Evolutionary conservation across 2,329 filamentous ascomycete species (phyloP).

Genomic region (Fusarium bactridioides): DNA sequence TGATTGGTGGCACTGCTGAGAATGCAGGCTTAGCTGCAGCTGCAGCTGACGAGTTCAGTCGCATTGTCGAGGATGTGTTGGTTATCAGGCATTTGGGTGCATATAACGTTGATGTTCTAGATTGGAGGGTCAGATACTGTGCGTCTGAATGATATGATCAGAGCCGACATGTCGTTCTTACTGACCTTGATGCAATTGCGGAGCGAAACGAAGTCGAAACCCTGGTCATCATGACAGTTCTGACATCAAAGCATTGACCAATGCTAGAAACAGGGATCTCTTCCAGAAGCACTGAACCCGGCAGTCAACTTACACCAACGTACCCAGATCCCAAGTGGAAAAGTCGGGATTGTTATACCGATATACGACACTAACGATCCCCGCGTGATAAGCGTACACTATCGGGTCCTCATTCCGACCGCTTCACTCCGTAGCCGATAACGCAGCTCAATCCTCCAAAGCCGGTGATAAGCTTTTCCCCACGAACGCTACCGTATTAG

Average conservation of each 20-base stretch:
- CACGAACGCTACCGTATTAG: slow-evolving; percentile 10
- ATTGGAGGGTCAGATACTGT: not conserved
- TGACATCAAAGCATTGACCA: not conserved
- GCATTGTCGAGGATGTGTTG: not conserved
- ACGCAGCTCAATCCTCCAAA: not conserved
- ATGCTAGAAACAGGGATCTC: too few species aligned
- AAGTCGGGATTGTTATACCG: slow-evolving; percentile 21
- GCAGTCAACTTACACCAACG: not conserved
- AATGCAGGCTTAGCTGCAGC: slow-evolving; percentile 27
- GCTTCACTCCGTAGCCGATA: slow-evolving; percentile 11
- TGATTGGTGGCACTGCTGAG: slow-evolving; percentile 35
- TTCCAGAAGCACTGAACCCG: not conserved
- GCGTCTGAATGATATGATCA: not conserved
- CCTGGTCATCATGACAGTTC: not conserved
- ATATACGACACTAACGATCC: not conserved
- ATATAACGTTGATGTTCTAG: not conserved
- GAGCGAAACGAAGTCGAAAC: not conserved
- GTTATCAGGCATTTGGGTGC: not conserved
- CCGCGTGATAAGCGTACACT: not conserved
- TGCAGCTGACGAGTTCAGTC: slow-evolving; percentile 26
- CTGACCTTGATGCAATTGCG: not conserved
- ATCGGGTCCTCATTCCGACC: not conserved
- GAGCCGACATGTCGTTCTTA: not conserved
- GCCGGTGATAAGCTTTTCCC: slow-evolving; percentile 19
- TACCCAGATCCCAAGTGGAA: not conserved